Percentiles rank a stretch among this genome's conserved stretches.
Conservation (phyloP, 768 basidiomycete genomes). For the Naganishia vaughanmartiniae region DNA sequence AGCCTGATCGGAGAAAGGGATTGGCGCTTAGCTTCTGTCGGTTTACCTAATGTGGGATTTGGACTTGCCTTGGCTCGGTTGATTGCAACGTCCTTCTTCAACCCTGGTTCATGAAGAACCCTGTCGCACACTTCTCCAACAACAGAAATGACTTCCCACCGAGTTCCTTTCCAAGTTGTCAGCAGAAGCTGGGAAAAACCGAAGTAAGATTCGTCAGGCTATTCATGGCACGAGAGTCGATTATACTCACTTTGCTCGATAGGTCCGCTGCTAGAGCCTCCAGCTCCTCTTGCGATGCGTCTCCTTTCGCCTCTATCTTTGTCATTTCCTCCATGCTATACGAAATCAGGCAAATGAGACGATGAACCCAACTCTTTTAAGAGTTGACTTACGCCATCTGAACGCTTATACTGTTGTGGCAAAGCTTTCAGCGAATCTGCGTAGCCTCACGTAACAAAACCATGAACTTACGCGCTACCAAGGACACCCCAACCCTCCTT, state of each 20-base stretch:
- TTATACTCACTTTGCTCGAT: slow-evolving; percentile 71
- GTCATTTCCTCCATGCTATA: slow-evolving; percentile 88
- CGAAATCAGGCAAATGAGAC: not conserved
- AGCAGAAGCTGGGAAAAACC: slow-evolving; percentile 68
- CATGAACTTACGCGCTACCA: slow-evolving; percentile 75
- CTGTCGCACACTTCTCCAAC: slow-evolving; percentile 67
- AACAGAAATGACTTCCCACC: slow-evolving; percentile 85
- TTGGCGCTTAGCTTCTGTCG: not conserved
- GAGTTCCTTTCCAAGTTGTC: slow-evolving; percentile 95
- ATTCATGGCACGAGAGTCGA: not conserved
- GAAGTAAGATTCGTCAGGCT: not conserved
- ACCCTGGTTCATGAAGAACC: slow-evolving; percentile 75
- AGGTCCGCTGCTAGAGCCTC: slow-evolving; percentile 85
- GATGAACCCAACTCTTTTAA: not conserved
- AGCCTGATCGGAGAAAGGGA: slow-evolving; percentile 57
- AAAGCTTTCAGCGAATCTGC: not conserved
- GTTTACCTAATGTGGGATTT: not conserved
- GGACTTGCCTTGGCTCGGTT: slow-evolving; percentile 78
- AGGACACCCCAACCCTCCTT: slow-evolving; percentile 98
- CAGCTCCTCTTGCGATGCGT: slow-evolving; percentile 78
- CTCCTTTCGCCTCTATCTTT: slow-evolving; percentile 81
- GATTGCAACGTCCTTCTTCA: slow-evolving; percentile 67
- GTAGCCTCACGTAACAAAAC: slow-evolving; percentile 1
- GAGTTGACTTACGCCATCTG: slow-evolving; percentile 57
- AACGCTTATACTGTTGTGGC: slow-evolving; percentile 62